A percentile compares a stretch with the other conserved stretches of the same genome.
phyloP scores from a whole-genome alignment of 2,329 filamentous ascomycete genomes.

The Aureobasidium namibiae region DNA sequence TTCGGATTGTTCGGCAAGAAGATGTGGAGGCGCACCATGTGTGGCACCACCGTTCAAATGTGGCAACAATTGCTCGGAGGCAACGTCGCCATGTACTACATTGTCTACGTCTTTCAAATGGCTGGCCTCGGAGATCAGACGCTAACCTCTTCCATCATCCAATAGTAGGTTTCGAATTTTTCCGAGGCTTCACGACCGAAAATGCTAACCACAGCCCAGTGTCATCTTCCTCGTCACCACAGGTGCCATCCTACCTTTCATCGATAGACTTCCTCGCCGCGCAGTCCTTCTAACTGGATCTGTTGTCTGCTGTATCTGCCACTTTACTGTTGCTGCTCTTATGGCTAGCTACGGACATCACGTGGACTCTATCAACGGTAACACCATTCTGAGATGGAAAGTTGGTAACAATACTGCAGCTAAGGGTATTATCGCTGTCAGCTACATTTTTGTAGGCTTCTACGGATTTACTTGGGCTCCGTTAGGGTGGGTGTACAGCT shows the following conservation, averaged over 20 bases:
- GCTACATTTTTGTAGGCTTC: conserved; percentile 55
- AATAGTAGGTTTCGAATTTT: conserved; percentile 21
- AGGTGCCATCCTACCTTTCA: conserved; percentile 30
- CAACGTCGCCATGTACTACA: conserved; percentile 35
- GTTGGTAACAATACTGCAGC: conserved; percentile 41
- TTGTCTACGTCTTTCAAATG: conserved; percentile 54
- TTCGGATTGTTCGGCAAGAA: conserved; percentile 38
- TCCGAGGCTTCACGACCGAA: background rate
- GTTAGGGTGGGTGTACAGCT: conserved; percentile 54
- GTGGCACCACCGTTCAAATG: conserved; percentile 48
- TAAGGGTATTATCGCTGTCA: conserved; percentile 56
- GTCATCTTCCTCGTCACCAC: conserved; percentile 35
- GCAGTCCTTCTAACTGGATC: conserved; percentile 35
- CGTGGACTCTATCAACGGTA: conserved; percentile 35
- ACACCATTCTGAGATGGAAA: conserved; percentile 44
- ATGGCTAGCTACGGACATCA: conserved; percentile 35
- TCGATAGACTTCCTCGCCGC: conserved; percentile 31
- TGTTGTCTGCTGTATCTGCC: conserved; percentile 34
- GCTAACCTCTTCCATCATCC: conserved; percentile 29
- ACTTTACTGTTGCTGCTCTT: conserved; percentile 40
- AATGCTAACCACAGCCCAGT: background rate
- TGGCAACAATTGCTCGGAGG: conserved; percentile 44
- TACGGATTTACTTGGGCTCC: conserved; percentile 56
- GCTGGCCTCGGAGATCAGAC: conserved; percentile 48
- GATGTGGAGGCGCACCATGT: conserved; percentile 51